Evolutionary conservation across 1,139 yeast genomes (phyloP).

Genomic region (Taphrina sp.): DNA sequence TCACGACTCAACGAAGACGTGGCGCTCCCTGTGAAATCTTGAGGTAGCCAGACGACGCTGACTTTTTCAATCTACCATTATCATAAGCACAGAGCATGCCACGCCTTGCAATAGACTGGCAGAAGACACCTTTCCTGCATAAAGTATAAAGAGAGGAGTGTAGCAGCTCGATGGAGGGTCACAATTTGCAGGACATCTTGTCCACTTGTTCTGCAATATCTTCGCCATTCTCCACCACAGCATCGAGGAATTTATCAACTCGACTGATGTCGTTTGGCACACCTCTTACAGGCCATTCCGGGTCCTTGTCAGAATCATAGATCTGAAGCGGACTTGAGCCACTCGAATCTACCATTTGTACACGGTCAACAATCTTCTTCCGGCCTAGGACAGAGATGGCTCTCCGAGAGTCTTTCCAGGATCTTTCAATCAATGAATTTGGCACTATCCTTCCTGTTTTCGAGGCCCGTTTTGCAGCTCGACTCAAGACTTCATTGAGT

Average conservation of each 20-base stretch:
- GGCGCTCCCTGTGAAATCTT: no score
- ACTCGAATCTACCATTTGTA: constrained; percentile 28
- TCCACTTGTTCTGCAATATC: no score
- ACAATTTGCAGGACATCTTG: no score
- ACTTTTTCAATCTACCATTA: no score
- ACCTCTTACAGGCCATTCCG: constrained; percentile 22
- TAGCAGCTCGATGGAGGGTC: no score
- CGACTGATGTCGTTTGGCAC: constrained; percentile 23
- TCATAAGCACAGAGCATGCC: no score
- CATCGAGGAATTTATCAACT: constrained; percentile 17
- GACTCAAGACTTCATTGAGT: constrained; percentile 13
- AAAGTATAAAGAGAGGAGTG: no score
- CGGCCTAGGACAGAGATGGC: constrained; percentile 30
- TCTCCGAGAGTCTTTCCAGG: constrained; percentile 30
- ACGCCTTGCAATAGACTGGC: no score
- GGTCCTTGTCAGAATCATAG: constrained; percentile 19
- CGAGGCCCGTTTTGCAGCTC: constrained; percentile 14
- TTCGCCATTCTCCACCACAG: constrained; percentile 26
- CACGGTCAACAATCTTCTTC: constrained; percentile 29
- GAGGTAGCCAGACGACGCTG: no score
- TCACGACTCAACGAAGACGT: no score
- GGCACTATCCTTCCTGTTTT: constrained; percentile 26
- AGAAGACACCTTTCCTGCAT: no score
- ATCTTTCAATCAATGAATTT: constrained; percentile 20
- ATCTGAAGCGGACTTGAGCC: constrained; percentile 8